A percentile compares a stretch with the other conserved stretches of the same genome.
phyloP scores from a whole-genome alignment of 306 rosid species.

The Phaseolus lunatus region DNA sequence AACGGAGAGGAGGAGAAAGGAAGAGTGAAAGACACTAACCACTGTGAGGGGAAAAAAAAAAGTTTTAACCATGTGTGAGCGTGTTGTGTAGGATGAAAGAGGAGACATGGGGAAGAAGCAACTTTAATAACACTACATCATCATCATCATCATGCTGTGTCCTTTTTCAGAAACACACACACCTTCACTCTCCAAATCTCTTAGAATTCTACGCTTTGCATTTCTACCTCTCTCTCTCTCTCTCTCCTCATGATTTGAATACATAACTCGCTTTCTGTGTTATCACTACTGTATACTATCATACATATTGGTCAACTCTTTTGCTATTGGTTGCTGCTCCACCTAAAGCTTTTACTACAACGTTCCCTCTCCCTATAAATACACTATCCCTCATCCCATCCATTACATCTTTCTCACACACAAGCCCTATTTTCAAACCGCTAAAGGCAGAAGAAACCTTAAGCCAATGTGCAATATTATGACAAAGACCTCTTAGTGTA shows the following conservation, averaged over 20 bases:
- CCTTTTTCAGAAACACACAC: slow-evolving; percentile 43
- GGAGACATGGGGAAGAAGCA: slow-evolving; percentile 49
- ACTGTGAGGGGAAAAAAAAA: slow-evolving; percentile 25
- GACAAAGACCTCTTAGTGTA: slow-evolving; percentile 11
- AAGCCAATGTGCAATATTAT: slow-evolving; percentile 6
- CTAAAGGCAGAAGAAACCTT: slow-evolving; percentile 28
- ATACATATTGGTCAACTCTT: slow-evolving; percentile 53
- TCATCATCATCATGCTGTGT: slow-evolving; percentile 40
- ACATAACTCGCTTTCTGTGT: slow-evolving; percentile 32
- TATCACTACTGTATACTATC: slow-evolving; percentile 6
- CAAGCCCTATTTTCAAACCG: slow-evolving; percentile 24
- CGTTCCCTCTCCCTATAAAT: slow-evolving; percentile 49
- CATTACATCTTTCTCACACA: slow-evolving; percentile 45
- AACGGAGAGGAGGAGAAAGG: slow-evolving; percentile 16
- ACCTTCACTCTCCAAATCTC: slow-evolving; percentile 45
- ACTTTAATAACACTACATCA: slow-evolving; percentile 40
- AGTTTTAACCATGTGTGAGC: slow-evolving; percentile 23
- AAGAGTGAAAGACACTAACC: not conserved
- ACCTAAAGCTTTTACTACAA: slow-evolving; percentile 54
- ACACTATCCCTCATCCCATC: slow-evolving; percentile 32
- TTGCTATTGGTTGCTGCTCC: slow-evolving; percentile 50
- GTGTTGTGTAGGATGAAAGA: slow-evolving; percentile 30
- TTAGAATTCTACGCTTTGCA: slow-evolving; percentile 43
- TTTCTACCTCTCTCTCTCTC: slow-evolving; percentile 9
- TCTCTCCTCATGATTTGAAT: slow-evolving; percentile 40